These are phyloP conservation scores for Rhododendron williamsianum DNA, from an alignment of 148 eudicot species.

Conservation along the genomic window DNA sequence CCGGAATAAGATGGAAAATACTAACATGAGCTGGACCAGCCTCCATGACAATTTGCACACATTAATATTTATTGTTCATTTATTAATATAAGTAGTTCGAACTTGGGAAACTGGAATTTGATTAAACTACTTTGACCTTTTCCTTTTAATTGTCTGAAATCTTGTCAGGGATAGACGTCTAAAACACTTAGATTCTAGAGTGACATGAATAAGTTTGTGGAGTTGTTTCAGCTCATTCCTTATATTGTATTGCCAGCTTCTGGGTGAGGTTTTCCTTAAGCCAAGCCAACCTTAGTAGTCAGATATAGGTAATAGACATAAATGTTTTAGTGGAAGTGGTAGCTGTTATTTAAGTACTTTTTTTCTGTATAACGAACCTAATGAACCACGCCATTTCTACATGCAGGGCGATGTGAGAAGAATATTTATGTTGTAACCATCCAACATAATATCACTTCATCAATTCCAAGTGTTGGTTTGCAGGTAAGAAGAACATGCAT, in stretches of 20 bases:
- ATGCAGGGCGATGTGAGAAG: constrained; percentile 40
- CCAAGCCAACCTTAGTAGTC: not conserved
- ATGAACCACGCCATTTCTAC: not conserved
- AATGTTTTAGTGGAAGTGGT: not conserved
- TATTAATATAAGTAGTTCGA: not conserved
- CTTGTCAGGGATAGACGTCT: not conserved
- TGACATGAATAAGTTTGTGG: not conserved
- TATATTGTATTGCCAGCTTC: not conserved
- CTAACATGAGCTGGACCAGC: not conserved
- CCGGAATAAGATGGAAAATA: not conserved
- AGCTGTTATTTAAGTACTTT: not conserved
- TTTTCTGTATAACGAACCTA: not conserved
- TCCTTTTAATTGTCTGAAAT: not conserved
- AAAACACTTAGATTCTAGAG: not conserved
- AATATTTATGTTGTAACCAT: constrained; percentile 42
- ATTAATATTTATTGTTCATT: not conserved
- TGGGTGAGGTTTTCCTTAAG: not conserved
- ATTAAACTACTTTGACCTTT: not conserved
- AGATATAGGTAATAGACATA: no score
- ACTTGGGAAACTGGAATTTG: not conserved
- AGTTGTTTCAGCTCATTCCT: not conserved
- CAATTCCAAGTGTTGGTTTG: constrained; percentile 86
- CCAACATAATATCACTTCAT: constrained; percentile 80
- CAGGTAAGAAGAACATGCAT: constrained; percentile 49
- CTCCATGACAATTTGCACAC: no score